Percentiles rank a stretch among this genome's conserved stretches.
Evolutionary conservation across 1,284 basidiomycete genomes (phyloP).

Genomic region (Sporisorium scitamineum): DNA sequence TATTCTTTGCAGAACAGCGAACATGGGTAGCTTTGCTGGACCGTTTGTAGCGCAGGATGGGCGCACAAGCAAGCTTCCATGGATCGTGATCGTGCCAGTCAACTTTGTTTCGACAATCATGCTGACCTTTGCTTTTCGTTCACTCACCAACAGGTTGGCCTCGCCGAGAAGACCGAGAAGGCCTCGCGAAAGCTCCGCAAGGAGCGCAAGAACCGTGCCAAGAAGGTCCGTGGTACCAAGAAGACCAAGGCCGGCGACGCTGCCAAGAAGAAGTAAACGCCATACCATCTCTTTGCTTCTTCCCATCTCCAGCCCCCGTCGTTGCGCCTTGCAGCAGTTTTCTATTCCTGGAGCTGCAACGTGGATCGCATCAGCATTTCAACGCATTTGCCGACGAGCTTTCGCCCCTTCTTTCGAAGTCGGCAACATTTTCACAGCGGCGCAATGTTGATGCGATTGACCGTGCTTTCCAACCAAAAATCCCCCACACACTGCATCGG

Average conservation of each 20-base stretch:
- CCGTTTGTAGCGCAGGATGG: neutral
- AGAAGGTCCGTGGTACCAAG: constrained; percentile 84
- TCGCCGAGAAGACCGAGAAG: constrained; percentile 86
- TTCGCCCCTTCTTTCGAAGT: constrained; percentile 55
- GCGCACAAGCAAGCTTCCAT: neutral
- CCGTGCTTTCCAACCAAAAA: constrained; percentile 7
- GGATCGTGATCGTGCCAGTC: neutral
- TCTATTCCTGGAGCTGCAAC: constrained; percentile 9
- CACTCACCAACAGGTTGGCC: constrained; percentile 73
- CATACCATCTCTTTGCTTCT: constrained; percentile 10
- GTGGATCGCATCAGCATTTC: constrained; percentile 8
- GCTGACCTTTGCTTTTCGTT: neutral
- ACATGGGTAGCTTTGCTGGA: neutral
- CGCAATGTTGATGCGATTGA: constrained; percentile 16
- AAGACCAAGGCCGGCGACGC: constrained; percentile 64
- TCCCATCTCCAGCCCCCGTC: constrained; percentile 2
- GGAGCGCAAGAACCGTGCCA: constrained; percentile 98
- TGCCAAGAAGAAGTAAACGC: constrained; percentile 64
- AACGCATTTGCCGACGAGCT: constrained; percentile 32
- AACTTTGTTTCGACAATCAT: neutral
- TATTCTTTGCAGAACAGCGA: constrained; percentile 68
- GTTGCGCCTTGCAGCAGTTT: constrained; percentile 26
- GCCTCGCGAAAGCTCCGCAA: constrained; percentile 97
- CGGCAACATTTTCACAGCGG: constrained; percentile 22
- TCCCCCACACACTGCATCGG: constrained; percentile 22